Conservation (phyloP, 768 basidiomycete species). For the Tephrocybe sp. region DNA sequence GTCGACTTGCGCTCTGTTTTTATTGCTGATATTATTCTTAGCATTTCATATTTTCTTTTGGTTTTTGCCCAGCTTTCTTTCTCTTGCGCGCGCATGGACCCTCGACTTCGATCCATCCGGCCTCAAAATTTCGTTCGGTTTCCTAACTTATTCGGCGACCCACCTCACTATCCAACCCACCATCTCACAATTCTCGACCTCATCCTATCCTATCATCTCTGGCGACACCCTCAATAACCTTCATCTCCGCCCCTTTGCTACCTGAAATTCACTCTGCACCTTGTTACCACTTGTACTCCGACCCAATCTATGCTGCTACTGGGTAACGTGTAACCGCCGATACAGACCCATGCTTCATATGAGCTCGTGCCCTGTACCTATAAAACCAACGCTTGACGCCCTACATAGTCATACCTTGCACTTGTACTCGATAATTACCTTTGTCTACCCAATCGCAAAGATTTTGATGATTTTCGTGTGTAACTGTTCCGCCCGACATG, state of each 20-base stretch:
- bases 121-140: background rate
- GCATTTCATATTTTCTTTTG: conserved; percentile 6
- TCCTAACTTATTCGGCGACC: conserved; percentile 16
- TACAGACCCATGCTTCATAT: conserved; percentile 12
- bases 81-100: background rate
- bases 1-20: conserved; percentile 11
- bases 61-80: conserved; percentile 10
- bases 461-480: background rate
- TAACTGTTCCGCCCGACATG: too few species aligned
- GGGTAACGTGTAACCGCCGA: conserved; percentile 7
- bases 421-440: conserved; percentile 2
- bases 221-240: conserved; percentile 21
- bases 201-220: conserved; percentile 21
- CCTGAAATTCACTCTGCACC: conserved; percentile 1
- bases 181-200: conserved; percentile 15
- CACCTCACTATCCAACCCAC: background rate
- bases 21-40: conserved; percentile 20
- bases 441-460: background rate
- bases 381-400: conserved; percentile 9
- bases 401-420: conserved; percentile 8
- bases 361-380: conserved; percentile 11
- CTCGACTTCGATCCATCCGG: conserved; percentile 1
- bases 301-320: conserved; percentile 9
- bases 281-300: conserved; percentile 2
- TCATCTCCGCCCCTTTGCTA: background rate